Conservation (phyloP, 2,329 filamentous ascomycete species). For the Knufia fluminis region DNA sequence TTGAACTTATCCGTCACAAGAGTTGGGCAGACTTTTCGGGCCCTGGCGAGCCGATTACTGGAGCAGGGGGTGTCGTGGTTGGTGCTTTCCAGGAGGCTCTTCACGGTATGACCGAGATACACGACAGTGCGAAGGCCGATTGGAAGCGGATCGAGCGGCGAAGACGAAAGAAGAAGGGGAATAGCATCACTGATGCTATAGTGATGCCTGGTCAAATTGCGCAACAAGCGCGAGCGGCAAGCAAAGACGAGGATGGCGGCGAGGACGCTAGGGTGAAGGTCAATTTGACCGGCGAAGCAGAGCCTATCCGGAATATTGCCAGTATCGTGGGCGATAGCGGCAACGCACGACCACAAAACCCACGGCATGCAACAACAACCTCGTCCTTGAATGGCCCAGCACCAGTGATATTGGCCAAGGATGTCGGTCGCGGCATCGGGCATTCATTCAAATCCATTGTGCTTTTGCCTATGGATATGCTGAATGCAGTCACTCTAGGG, state of each 20-base stretch:
- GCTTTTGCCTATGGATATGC: conserved; percentile 38
- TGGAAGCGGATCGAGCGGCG: conserved; percentile 39
- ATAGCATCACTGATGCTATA: conserved; percentile 13
- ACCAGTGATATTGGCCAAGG: conserved; percentile 15
- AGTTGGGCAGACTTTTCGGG: conserved; percentile 49
- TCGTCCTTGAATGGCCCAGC: conserved; percentile 9
- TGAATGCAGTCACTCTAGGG: conserved; percentile 43
- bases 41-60: conserved; percentile 45
- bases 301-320: conserved; percentile 10
- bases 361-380: conserved; percentile 6
- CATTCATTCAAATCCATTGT: conserved; percentile 18
- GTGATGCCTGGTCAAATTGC: conserved; percentile 19
- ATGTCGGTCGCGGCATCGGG: conserved; percentile 20
- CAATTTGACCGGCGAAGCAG: conserved; percentile 19
- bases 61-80: conserved; percentile 37
- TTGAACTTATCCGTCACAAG: conserved; percentile 38
- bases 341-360: not conserved
- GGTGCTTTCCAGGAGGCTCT: conserved; percentile 39
- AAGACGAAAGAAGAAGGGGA: conserved; percentile 28
- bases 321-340: not conserved
- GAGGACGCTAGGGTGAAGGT: not conserved
- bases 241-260: conserved; percentile 12
- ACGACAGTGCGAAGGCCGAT: conserved; percentile 39
- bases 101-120: conserved; percentile 41
- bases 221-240: conserved; percentile 13